A percentile compares a stretch with the other conserved stretches of the same genome.
Evolutionary conservation across 1,284 basidiomycete species (phyloP).

Genomic region (Volvariella surrecta): DNA sequence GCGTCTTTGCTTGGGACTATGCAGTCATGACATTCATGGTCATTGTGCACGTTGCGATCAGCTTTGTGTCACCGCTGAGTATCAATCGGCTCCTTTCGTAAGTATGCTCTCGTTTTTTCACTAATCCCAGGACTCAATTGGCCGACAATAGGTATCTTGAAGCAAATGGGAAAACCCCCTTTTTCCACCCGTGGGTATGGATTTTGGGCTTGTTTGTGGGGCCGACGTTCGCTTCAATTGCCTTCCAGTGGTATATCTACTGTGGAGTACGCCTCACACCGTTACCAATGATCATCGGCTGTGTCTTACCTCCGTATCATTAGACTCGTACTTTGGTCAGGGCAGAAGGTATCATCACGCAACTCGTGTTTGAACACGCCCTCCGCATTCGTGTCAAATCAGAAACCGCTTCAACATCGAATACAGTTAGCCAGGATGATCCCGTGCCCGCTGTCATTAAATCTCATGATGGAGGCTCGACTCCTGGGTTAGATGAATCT

Average conservation of each 20-base stretch:
- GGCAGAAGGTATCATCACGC: conserved; percentile 55
- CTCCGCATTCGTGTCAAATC: conserved; percentile 60
- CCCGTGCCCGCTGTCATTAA: background rate
- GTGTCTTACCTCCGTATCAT: background rate
- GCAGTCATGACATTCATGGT: conserved; percentile 20
- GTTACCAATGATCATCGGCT: too few species aligned
- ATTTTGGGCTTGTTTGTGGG: conserved; percentile 25
- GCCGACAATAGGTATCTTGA: conserved; percentile 31
- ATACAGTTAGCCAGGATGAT: conserved; percentile 1
- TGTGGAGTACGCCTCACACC: conserved; percentile 27
- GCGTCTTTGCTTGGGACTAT: conserved; percentile 22
- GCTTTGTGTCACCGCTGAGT: conserved; percentile 28
- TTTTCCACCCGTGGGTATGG: conserved; percentile 38
- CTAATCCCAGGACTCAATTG: background rate
- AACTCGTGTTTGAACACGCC: conserved; percentile 65
- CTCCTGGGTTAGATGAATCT: background rate
- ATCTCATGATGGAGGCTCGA: background rate
- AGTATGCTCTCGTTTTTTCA: conserved; percentile 1
- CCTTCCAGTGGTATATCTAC: conserved; percentile 42
- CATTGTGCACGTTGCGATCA: conserved; percentile 13
- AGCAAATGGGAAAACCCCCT: conserved; percentile 24
- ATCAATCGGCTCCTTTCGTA: conserved; percentile 24
- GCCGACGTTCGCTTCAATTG: conserved; percentile 21
- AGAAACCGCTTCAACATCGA: conserved; percentile 19
- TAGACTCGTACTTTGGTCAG: conserved; percentile 40